Evolutionary conservation across 768 basidiomycete genomes (phyloP).

Genomic region (Asterophora parasitica): DNA sequence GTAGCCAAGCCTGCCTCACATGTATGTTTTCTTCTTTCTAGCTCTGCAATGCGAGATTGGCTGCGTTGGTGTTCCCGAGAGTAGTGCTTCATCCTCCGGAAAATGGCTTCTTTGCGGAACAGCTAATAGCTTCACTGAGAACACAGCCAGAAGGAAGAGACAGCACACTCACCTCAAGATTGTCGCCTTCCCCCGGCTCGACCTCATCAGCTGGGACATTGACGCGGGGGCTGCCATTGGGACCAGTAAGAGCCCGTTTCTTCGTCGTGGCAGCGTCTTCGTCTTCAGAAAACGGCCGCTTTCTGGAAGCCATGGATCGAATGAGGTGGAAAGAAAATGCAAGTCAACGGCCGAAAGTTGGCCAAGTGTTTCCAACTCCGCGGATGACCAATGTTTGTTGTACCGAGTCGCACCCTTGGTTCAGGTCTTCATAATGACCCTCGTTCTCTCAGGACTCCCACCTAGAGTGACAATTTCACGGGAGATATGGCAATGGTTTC

Average conservation of each 20-base stretch:
- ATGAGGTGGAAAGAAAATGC: slow-evolving; percentile 16
- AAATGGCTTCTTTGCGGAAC: slow-evolving; percentile 87
- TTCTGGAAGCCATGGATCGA: slow-evolving; percentile 47
- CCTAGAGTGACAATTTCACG: too few species aligned
- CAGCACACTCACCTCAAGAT: slow-evolving; percentile 53
- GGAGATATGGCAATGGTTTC: too few species aligned
- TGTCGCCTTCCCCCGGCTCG: slow-evolving; percentile 48
- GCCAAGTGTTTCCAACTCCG: slow-evolving; percentile 37
- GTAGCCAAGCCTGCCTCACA: slow-evolving; percentile 70
- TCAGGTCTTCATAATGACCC: too few species aligned
- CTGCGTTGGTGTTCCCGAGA: slow-evolving; percentile 68
- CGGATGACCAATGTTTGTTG: slow-evolving; percentile 31
- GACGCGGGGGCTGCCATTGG: slow-evolving; percentile 48
- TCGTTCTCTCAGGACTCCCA: too few species aligned
- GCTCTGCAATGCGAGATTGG: slow-evolving; percentile 51
- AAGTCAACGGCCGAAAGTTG: slow-evolving; percentile 11
- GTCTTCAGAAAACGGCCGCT: slow-evolving; percentile 52
- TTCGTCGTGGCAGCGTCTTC: slow-evolving; percentile 44
- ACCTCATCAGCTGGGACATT: slow-evolving; percentile 44
- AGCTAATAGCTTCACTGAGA: slow-evolving; percentile 38
- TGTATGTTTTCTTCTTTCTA: slow-evolving; percentile 60
- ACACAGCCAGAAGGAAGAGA: slow-evolving; percentile 12
- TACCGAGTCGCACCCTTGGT: too few species aligned
- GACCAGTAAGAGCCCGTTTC: slow-evolving; percentile 49
- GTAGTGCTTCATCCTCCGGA: slow-evolving; percentile 80